Evolutionary conservation across 768 basidiomycete genomes (phyloP), one percentile per base, ranked within the genome.

Genomic region (Candolleomyces eurysporus): DNA sequence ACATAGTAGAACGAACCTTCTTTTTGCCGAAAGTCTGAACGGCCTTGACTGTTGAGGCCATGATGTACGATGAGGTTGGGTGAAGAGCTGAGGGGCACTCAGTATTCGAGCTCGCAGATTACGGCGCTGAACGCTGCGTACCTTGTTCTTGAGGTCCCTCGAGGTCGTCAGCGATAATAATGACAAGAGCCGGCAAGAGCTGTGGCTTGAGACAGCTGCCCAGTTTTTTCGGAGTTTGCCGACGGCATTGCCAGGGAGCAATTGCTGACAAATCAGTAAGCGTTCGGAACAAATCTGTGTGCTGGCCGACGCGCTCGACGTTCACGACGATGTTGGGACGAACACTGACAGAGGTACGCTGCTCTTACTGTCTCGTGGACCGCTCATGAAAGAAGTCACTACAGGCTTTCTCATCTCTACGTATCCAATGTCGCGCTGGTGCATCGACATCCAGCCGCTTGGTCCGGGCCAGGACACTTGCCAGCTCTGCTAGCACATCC

Each of bases 11-110:
- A 71, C 86, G 65, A 75, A 85, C 94, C 91, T 98, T 98, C 90
- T 98, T 98, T 93, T 98, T 98, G 79, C 96, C 96, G 81, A 98
- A 98, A 65, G 94, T 96, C 76, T 98, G 96, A 68, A 98, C 96
- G 82, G 96, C 94, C 82, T 93, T 92, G 66, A 78, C 76, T 72
- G 89, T 83, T 68, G 88, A 77, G 66, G 75, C 85, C 90, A 92
- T 92, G 78, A 79, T 85, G 71, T 67, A 30, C 26, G 66, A 67
- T 64, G 69, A 71, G 66, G 67, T 67, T 70, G 67, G 68, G 66
- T 61, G 65, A 68, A 65, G 65, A 67, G 67, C 68, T 62, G 68
- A 51, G 61, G 21, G 43, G 50, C 64, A 65, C 67, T 73, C 40
- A 40, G 21, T 39, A 56, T 39, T 42, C 26, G 6, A 61, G 54